Conservation (phyloP, 306 rosid species). For the Dalbergia cochinchinensis region DNA sequence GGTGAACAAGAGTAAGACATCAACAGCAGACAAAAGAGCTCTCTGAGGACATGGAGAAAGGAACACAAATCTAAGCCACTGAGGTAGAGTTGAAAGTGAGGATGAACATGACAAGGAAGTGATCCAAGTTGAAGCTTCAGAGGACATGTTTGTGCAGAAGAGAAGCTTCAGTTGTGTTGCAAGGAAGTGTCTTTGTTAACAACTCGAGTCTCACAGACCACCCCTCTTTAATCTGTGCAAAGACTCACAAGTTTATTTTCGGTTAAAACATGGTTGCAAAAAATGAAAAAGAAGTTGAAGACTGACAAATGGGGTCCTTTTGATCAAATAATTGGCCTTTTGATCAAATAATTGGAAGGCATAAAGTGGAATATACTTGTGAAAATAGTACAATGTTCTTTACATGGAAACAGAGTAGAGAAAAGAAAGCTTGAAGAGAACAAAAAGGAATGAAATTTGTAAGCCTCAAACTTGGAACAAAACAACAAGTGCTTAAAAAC, state of each 20-base stretch:
- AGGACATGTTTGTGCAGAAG: slow-evolving; percentile 52
- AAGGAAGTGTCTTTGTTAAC: background rate
- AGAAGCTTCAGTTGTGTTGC: slow-evolving; percentile 13
- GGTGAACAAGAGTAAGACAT: slow-evolving; percentile 58
- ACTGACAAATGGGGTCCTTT: background rate
- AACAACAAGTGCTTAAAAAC: background rate
- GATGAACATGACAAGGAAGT: slow-evolving; percentile 67
- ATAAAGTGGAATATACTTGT: background rate
- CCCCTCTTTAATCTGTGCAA: background rate
- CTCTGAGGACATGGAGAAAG: slow-evolving; percentile 94
- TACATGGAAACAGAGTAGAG: background rate
- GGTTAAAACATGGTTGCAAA: background rate
- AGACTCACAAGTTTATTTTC: background rate
- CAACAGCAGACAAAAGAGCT: slow-evolving; percentile 65
- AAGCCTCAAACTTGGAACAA: too few relatives aligned
- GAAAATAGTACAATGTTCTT: background rate
- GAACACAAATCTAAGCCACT: slow-evolving; percentile 75
- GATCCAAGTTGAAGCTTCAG: slow-evolving; percentile 59
- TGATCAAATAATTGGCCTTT: background rate
- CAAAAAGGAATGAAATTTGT: background rate
- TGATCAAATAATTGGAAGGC: background rate
- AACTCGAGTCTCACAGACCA: slow-evolving; percentile 12
- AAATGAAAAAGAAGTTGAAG: background rate
- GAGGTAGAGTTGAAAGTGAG: slow-evolving; percentile 44
- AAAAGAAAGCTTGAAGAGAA: background rate